Conservation (phyloP, 148 eudicot genomes). For the Selenicereus undatus region DNA sequence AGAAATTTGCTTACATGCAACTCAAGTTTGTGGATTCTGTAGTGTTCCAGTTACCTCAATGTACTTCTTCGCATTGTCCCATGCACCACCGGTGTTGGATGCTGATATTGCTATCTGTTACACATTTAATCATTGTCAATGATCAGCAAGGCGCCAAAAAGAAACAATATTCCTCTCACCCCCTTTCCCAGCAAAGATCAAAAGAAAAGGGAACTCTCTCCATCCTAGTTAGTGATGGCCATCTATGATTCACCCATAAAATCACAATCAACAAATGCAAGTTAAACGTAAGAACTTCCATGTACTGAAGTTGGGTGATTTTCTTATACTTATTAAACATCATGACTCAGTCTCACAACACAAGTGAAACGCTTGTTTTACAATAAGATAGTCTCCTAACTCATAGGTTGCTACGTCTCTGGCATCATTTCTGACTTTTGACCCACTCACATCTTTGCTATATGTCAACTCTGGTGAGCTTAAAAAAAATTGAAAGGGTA, state of each 20-base stretch:
- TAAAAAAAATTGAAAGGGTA: not conserved
- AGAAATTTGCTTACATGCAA: not conserved
- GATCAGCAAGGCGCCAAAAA: not conserved
- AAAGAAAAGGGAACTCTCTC: not conserved
- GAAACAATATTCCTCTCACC: not conserved
- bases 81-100: conserved; percentile 90
- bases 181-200: too few relatives aligned
- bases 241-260: too few relatives aligned
- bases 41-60: conserved; percentile 53
- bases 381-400: not conserved
- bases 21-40: not conserved
- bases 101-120: conserved; percentile 85
- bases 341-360: too few relatives aligned
- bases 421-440: not conserved
- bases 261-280: too few relatives aligned
- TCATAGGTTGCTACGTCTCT: not conserved
- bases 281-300: too few relatives aligned
- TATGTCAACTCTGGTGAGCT: not conserved
- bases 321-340: too few relatives aligned
- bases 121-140: not conserved
- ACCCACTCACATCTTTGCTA: not conserved
- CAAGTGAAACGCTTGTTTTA: not conserved
- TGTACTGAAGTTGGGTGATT: too few relatives aligned
- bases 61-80: conserved; percentile 91
- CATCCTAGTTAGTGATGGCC: not conserved